These are phyloP conservation scores for Pseudocercospora eumusae DNA, from an alignment of 2,329 filamentous ascomycete genomes.

Conservation along the genomic window DNA sequence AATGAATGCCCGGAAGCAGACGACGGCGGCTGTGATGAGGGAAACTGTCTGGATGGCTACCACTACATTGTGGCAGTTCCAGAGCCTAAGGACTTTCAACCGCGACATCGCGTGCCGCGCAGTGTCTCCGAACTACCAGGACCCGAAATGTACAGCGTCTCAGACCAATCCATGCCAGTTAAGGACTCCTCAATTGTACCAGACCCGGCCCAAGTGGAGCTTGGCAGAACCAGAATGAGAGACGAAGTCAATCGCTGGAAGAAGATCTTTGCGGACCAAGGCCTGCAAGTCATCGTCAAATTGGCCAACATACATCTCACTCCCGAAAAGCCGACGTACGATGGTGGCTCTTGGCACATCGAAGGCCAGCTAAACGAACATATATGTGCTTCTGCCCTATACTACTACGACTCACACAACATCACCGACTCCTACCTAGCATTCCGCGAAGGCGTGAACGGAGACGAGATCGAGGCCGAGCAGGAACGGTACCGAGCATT, in stretches of 20 bases:
- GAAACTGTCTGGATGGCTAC: not conserved
- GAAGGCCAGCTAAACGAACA: constrained; percentile 58
- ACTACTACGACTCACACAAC: constrained; percentile 63
- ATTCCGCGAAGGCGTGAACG: constrained; percentile 48
- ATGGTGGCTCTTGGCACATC: constrained; percentile 57
- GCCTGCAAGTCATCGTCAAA: constrained; percentile 65
- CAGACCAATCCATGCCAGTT: no score
- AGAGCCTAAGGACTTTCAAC: not conserved
- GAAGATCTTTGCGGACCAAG: constrained; percentile 40
- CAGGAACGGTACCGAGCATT: constrained; percentile 21
- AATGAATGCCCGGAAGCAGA: not conserved
- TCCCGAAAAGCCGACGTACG: constrained; percentile 58
- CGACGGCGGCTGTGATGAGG: not conserved
- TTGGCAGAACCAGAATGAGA: not conserved
- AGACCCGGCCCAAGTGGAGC: not conserved
- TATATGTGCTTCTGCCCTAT: constrained; percentile 63
- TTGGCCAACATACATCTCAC: constrained; percentile 60
- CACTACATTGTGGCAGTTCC: not conserved
- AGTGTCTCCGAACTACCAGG: not conserved
- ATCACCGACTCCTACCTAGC: constrained; percentile 55
- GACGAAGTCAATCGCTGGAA: not conserved
- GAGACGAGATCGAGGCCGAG: constrained; percentile 10
- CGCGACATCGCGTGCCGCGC: not conserved
- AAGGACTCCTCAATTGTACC: no score
- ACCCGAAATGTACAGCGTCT: no score